Evolutionary conservation across 768 basidiomycete species (phyloP), one percentile per base, ranked within the genome.

Genomic region (Xerocomellus intermedius): DNA sequence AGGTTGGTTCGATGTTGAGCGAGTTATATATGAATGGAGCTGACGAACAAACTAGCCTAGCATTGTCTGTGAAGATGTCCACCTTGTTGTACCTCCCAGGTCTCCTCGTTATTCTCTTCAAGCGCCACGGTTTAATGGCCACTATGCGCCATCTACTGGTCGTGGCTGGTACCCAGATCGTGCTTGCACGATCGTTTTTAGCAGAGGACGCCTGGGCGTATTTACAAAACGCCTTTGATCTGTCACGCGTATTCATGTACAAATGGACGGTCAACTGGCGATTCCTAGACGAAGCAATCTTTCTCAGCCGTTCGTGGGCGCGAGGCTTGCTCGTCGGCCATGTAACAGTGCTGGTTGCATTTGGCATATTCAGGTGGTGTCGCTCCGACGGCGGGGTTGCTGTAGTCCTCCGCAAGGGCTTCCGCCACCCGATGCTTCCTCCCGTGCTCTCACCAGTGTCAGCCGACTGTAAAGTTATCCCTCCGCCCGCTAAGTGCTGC

Each of bases 231-330:
- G 89, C 97, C 2, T 99, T 96, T 68, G 86, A 98, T 66, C 77
- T 99, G 52, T 84, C 85, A 4, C 86, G 97, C 14, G 79, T 86
- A 8, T 99, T 99, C 74, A 73, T 97, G 30, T 97, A 90, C 71
- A 86, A 91, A 68, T 99, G 96, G 96, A 98, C 96, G 0, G 94
- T 98, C 52, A 99, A 98, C 67, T 99, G 97, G 97, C 82, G 94
- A 42, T 88, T 96, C 65, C 58, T 99, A 3, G 75, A 79, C 26
- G 90, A 94, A 67, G 75, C 81, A n/a, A 76, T 75, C 6, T 98
- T 98, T 73, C 73, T 91, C 44, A 86, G 84, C 56, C 68, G 72
- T 3, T 68, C 65, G 42, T 89, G 87, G 74, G 84, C 89, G 1
- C 74, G 69, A 39, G 72, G 75, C 1, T 75, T 99, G 16, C 74